Evolutionary conservation across 1,284 basidiomycete genomes (phyloP).

Genomic region (Athelia psychrophila): DNA sequence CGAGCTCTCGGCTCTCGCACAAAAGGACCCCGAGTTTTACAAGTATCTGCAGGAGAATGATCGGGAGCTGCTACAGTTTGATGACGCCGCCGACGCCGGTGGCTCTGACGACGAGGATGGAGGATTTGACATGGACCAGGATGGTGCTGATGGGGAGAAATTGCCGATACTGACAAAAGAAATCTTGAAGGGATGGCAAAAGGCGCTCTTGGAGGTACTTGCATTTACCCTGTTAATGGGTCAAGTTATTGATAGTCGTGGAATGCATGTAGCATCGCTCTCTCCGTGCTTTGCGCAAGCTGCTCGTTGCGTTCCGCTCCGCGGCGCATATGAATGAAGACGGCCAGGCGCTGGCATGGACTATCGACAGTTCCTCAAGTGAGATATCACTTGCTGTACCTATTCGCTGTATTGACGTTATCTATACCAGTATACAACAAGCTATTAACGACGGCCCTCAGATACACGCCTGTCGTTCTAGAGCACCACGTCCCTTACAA

Average conservation of each 20-base stretch:
- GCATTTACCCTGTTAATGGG: background rate
- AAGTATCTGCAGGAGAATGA: constrained; percentile 98
- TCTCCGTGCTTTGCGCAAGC: constrained; percentile 79
- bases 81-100: constrained; percentile 30
- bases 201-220: constrained; percentile 81
- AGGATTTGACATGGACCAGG: constrained; percentile 25
- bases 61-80: constrained; percentile 82
- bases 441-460: constrained; percentile 83
- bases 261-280: constrained; percentile 70
- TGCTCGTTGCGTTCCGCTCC: constrained; percentile 87
- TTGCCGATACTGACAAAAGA: constrained; percentile 71
- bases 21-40: constrained; percentile 98
- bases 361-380: constrained; percentile 79
- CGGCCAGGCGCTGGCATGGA: constrained; percentile 73
- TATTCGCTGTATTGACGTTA: background rate
- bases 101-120: constrained; percentile 41
- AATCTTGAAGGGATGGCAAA: constrained; percentile 84
- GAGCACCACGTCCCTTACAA: constrained; percentile 89
- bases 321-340: constrained; percentile 90
- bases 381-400: constrained; percentile 12
- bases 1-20: constrained; percentile 87
- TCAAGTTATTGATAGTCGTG: background rate
- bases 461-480: constrained; percentile 90
- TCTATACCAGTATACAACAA: constrained; percentile 80
- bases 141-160: constrained; percentile 32